Evolutionary conservation across 129 eudicot species (phyloP), one percentile per base, ranked within the genome.

Genomic region (Sambucus nigra): DNA sequence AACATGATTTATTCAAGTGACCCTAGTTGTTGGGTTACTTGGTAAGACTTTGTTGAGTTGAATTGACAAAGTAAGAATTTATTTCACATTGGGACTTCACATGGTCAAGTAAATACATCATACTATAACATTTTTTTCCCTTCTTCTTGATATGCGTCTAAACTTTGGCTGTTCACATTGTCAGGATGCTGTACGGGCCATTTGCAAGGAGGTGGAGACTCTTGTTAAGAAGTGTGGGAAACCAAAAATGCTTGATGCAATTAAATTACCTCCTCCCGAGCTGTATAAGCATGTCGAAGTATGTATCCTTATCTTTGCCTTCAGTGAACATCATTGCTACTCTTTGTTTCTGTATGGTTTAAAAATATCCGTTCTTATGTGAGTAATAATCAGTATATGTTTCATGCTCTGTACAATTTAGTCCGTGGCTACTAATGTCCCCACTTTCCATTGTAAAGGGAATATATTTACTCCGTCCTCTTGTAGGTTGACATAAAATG

Each of bases 201-300:
- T 92, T 49, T 92, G 99, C 73, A 75, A 52, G 50, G 99, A 77
- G 67, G 82, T 92, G 59, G 87, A 75, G 59, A 59, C 69, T 67
- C 60, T 92, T 69, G 99, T 80, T 47, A 73, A 80, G 74, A 75
- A 55, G 66, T 86, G 87, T 61, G 99, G 99, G 71, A 92, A 83
- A 66, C 92, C 94, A 17, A 92, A 92, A 83, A 74, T 92, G 99
- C 71, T 82, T 65, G 99, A 92, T 53, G 91, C 96, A 38, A 78
- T 92, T 44, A 82, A 66, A 66, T 72, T 92, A 57, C 96, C 99
- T 42, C 99, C 99, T 69, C 75, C 87, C 17, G 94, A 86, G 76
- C 77, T 92, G 41, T 92, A 92, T 66, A 80, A 67, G 60, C 80
- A 79, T 67, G 96, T 92, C 1, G 94, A 92, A 79, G 99, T 91